A percentile compares a stretch with the other conserved stretches of the same genome.
Conservation (phyloP, 2,329 filamentous ascomycete species). For the Tolypocladium endophyticum region DNA sequence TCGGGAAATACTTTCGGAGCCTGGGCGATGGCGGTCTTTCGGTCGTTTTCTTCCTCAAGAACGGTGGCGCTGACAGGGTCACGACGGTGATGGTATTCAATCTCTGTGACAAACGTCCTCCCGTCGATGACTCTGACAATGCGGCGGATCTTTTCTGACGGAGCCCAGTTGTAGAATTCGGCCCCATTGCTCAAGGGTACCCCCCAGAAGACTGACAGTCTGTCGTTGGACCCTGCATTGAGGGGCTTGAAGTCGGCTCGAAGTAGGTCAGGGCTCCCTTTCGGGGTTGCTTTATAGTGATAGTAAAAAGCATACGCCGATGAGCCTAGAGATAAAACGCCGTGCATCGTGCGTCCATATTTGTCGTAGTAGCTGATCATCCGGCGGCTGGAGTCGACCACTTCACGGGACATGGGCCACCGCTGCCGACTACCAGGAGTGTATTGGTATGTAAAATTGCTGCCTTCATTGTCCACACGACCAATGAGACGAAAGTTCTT, state of each 20-base stretch:
- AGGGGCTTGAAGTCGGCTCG: constrained; percentile 17
- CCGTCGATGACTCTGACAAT: constrained; percentile 16
- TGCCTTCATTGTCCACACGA: constrained; percentile 10
- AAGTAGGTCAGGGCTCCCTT: constrained; percentile 20
- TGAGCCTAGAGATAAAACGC: constrained; percentile 15
- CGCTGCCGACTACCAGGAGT: constrained; percentile 5
- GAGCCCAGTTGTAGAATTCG: constrained; percentile 20
- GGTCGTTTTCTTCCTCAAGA: constrained; percentile 11
- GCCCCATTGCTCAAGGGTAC: constrained; percentile 14
- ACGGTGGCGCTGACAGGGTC: constrained; percentile 23
- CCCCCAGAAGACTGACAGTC: constrained; percentile 25
- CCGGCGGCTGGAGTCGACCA: constrained; percentile 9
- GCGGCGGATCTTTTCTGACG: constrained; percentile 22
- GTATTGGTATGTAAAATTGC: constrained; percentile 16
- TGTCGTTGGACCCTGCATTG: constrained; percentile 10
- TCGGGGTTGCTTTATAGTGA: constrained; percentile 22
- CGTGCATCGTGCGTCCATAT: constrained; percentile 19
- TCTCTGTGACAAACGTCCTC: constrained; percentile 17
- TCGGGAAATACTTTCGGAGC: constrained; percentile 16
- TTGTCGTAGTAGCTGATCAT: constrained; percentile 22
- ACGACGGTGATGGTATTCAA: constrained; percentile 24
- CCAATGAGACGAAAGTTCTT: constrained; percentile 13
- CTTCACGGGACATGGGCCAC: constrained; percentile 16
- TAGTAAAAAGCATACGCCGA: constrained; percentile 22
- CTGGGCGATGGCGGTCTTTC: constrained; percentile 10